Conservation (phyloP, 768 basidiomycete genomes). For the Hygrocybe punicea region DNA sequence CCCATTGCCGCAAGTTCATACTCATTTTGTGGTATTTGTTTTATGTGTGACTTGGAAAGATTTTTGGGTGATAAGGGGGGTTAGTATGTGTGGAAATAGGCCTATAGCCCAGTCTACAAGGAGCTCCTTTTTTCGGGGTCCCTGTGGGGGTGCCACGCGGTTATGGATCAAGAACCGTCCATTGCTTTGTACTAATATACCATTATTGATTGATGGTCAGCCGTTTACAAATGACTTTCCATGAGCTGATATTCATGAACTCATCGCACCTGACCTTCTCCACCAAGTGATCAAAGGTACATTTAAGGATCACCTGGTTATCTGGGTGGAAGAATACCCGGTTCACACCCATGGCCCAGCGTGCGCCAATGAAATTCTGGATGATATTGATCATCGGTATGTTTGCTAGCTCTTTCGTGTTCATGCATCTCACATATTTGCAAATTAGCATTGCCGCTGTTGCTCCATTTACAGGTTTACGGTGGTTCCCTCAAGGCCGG, state of each 20-base stretch:
- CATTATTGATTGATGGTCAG: constrained; percentile 13
- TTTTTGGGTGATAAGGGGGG: too few species aligned
- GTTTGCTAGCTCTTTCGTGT: constrained; percentile 4
- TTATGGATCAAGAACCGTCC: too few species aligned
- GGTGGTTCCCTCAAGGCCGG: constrained; percentile 8
- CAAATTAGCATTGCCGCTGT: constrained; percentile 6
- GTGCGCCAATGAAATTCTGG: constrained; percentile 23
- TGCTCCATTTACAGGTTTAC: constrained; percentile 9
- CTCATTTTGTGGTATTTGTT: too few species aligned
- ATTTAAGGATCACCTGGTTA: constrained; percentile 42
- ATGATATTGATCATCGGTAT: constrained; percentile 34
- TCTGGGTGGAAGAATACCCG: constrained; percentile 36
- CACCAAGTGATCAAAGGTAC: constrained; percentile 41
- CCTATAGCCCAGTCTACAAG: too few species aligned
- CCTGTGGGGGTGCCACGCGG: too few species aligned
- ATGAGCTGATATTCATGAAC: constrained; percentile 34
- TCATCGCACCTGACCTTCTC: constrained; percentile 34
- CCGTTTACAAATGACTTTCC: constrained; percentile 37
- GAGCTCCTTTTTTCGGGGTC: too few species aligned
- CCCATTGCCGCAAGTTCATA: too few species aligned
- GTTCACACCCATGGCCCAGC: constrained; percentile 10
- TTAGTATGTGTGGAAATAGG: too few species aligned
- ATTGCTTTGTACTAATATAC: too few species aligned
- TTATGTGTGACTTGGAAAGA: too few species aligned
- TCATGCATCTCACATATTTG: neutral